Evolutionary conservation across 768 basidiomycete genomes (phyloP), one percentile per base, ranked within the genome.

Genomic region (Auriscalpium orientale): DNA sequence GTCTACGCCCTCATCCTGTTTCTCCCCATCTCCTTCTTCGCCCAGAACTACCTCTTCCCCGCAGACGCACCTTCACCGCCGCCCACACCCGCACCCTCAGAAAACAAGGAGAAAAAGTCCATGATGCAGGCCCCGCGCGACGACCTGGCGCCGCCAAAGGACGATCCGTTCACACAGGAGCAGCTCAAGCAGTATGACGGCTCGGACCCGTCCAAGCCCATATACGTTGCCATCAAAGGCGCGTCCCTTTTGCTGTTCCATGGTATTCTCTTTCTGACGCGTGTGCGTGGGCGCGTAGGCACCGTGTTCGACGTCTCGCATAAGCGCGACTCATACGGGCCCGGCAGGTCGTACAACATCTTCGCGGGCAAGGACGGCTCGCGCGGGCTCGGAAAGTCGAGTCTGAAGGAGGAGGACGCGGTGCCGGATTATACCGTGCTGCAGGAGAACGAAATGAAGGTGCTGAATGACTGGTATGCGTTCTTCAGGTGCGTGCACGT

Each of bases 341-440:
- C 79, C 2, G 91, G 90, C 3, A 74, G 76, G 22, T 83, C 87
- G 4, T 92, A 94, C 71, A 79, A 82, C 61, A 71, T 95, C 20
- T 98, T 98, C 68, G 91, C 94, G 35, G 95, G 94, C 46, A 95
- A 90, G 72, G 95, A 99, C 65, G 95, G 85, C 0, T 95, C 91
- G 8, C 83, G 78, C 60, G 95, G 88, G 0, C 76, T 99, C 8
- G 95, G 93, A 45, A 85, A 85, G 83, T 93, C 91, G 51, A 94
- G 90, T 63, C 72, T 97, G 62, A 89, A 91, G 53, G 71, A 76
- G 4, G 87, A 92, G 69, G 85, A 98, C 65, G 95, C 95, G 10
- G 77, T 93, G 1, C 72, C 92, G 12, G 94, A 99, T 66, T 97
- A 91, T 67, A 90, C 86, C 63, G 69, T 63, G 0, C 76, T 99